Conservation (phyloP, 73 alveolate genomes). For the Durusdinium trenchii region DNA sequence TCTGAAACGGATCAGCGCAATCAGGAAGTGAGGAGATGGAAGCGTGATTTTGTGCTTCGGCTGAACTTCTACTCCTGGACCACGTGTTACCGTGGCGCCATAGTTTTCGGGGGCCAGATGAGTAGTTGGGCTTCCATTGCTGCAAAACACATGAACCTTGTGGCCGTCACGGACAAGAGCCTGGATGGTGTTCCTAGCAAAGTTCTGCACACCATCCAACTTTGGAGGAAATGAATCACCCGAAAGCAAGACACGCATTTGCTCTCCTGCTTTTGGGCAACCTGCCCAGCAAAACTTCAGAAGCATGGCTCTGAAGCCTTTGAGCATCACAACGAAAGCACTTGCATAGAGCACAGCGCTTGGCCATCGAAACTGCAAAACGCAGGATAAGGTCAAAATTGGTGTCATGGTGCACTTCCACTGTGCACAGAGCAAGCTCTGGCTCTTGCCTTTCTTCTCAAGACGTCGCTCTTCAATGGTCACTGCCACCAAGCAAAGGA, state of each 20-base stretch:
- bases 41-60: constrained; percentile 65
- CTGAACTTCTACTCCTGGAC: constrained; percentile 36
- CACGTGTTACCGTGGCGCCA: constrained; percentile 55
- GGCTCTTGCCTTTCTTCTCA: not conserved
- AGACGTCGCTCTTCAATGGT: not conserved
- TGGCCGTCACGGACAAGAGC: constrained; percentile 44
- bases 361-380: constrained; percentile 25
- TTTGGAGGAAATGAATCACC: constrained; percentile 70
- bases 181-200: constrained; percentile 60
- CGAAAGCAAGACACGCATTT: constrained; percentile 8
- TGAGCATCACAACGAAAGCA: not conserved
- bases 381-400: constrained; percentile 1
- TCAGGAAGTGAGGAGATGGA: constrained; percentile 62
- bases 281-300: constrained; percentile 47
- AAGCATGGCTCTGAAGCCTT: not conserved
- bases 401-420: constrained; percentile 48
- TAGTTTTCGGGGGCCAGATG: constrained; percentile 48
- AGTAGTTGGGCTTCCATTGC: constrained; percentile 61
- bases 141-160: constrained; percentile 58
- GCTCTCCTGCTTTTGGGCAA: constrained; percentile 48
- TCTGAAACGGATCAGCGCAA: constrained; percentile 60
- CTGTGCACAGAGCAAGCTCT: not conserved
- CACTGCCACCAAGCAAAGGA: not conserved
- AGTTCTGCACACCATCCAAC: constrained; percentile 78
- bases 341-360: constrained; percentile 11